A percentile compares a stretch with the other conserved stretches of the same genome.
Evolutionary conservation across 2,329 filamentous ascomycete species (phyloP).

Genomic region (Colletotrichum agaves): DNA sequence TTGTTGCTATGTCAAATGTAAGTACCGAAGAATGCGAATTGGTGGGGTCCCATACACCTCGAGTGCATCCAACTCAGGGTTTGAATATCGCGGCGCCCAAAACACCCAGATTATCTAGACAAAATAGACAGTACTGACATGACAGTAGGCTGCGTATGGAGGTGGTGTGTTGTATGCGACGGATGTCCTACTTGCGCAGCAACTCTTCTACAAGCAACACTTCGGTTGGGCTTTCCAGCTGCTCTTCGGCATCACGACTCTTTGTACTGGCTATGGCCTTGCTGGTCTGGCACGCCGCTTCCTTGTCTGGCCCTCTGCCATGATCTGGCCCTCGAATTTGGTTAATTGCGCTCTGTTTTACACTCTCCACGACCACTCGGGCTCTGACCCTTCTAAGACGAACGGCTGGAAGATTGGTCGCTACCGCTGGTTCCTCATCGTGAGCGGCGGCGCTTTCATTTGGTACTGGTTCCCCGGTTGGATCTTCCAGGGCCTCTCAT

Average conservation of each 20-base stretch:
- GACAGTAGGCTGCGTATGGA: constrained; percentile 63
- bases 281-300: constrained; percentile 69
- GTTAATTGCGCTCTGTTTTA: constrained; percentile 72
- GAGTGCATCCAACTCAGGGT: constrained; percentile 2
- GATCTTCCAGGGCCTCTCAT: constrained; percentile 70
- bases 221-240: constrained; percentile 70
- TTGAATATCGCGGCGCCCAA: background rate
- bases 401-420: constrained; percentile 70
- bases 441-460: constrained; percentile 60
- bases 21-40: constrained; percentile 41
- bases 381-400: constrained; percentile 60
- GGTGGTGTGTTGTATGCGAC: constrained; percentile 62
- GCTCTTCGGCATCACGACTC: constrained; percentile 68
- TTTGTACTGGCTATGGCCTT: constrained; percentile 72
- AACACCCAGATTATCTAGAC: background rate
- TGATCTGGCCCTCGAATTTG: constrained; percentile 72
- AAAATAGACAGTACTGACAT: constrained; percentile 37
- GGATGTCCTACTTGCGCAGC: constrained; percentile 54
- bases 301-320: constrained; percentile 69
- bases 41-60: background rate
- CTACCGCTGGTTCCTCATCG: constrained; percentile 67
- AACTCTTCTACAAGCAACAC: constrained; percentile 61
- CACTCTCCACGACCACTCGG: constrained; percentile 70
- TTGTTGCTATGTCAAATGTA: constrained; percentile 73
- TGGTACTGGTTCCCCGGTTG: constrained; percentile 74